Evolutionary conservation across 306 rosid species (phyloP), one percentile per base, ranked within the genome.

Genomic region (Vicia faba): DNA sequence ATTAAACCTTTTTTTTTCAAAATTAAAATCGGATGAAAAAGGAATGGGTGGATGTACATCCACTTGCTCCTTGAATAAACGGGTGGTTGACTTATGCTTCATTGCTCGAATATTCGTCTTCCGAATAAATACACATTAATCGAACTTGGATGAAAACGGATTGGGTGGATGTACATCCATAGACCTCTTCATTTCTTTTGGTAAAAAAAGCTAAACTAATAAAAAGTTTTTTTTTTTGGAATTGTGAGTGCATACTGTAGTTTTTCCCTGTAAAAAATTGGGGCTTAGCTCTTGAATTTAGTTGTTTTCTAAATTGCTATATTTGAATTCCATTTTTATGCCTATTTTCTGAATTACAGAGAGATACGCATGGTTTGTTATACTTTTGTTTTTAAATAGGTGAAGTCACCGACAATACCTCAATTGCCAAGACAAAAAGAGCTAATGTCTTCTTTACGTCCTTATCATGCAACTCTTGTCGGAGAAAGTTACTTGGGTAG

Each of bases 401-500:
- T 91, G 78, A 95, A 87, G 80, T 85, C 99, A 25, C 79, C 89
- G 13, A 56, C 97, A 26, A 57, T 88, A 71, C 99, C 99, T 14
- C 95, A 81, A 55, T 83, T 95, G 53, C 99, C 99, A 31, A 62
- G 78, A 55, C 95, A 88, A 23, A 87, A 67, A 84, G 95, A 90
- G 74, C 74, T 95, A 74, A 74, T 81, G 23, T 78, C 91, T 57
- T 81, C 87, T 40, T 74, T 95, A 71, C 87, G 99, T 68, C 85
- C 95, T 68, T 80, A 82, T 81, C 96, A 95, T 58, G 84, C 91
- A 50, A 86, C 83, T 66, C 97, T 95, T 62, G 97, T 95, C 3
- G 99, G 96, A 57, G 99, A 95, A 80, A 95, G 97, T 80, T 95
- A 82, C 82, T 78, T 95, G 85, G 99, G 85, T 18, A 95, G 83